These are phyloP conservation scores for Xerocomellus intermedius DNA, from an alignment of 768 basidiomycete genomes.

Conservation along the genomic window DNA sequence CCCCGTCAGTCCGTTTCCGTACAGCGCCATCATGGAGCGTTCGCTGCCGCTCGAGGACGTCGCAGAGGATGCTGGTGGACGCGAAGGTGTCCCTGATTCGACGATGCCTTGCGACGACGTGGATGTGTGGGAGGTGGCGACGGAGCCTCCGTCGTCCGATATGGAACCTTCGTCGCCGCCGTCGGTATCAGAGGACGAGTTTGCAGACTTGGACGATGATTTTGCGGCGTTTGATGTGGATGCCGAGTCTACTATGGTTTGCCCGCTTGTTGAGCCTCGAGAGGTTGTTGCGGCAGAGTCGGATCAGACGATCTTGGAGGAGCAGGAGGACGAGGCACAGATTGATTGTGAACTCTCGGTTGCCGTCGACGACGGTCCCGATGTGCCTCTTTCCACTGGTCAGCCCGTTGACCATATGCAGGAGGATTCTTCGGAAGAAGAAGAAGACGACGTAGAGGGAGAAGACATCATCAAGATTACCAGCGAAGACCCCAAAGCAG, in stretches of 20 bases:
- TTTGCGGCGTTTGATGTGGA: slow-evolving; percentile 14
- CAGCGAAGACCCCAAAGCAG: slow-evolving; percentile 80
- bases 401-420: slow-evolving; percentile 1
- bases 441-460: slow-evolving; percentile 35
- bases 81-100: neutral
- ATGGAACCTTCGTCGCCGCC: slow-evolving; percentile 6
- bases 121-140: slow-evolving; percentile 21
- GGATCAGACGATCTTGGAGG: slow-evolving; percentile 22
- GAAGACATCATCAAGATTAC: slow-evolving; percentile 74
- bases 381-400: neutral
- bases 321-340: slow-evolving; percentile 30
- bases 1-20: slow-evolving; percentile 68
- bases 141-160: slow-evolving; percentile 21
- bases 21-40: slow-evolving; percentile 31
- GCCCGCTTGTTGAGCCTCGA: neutral
- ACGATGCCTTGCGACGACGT: slow-evolving; percentile 2
- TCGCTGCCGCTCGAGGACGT: slow-evolving; percentile 19
- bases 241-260: slow-evolving; percentile 17
- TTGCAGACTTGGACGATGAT: slow-evolving; percentile 16
- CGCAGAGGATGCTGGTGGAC: slow-evolving; percentile 6
- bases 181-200: slow-evolving; percentile 19
- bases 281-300: neutral
- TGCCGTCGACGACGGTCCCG: slow-evolving; percentile 20
- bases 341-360: slow-evolving; percentile 40
- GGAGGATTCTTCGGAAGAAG: slow-evolving; percentile 24